Evolutionary conservation across 176 grass and related monocot species (phyloP), one percentile per base, ranked within the genome.

Genomic region (Carex cristatella): DNA sequence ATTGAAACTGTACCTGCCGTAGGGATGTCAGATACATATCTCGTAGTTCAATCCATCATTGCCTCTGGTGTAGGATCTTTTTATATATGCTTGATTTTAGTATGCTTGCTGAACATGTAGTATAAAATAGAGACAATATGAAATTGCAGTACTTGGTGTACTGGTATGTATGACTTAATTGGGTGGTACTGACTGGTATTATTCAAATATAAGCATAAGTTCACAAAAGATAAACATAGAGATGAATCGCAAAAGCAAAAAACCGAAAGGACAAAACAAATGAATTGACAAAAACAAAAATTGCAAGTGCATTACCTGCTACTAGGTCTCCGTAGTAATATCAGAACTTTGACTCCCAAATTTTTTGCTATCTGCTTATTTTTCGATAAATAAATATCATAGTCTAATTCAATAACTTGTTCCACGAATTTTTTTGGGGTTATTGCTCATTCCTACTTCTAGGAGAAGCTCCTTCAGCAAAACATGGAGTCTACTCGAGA

Each of bases 391-490:
- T 54, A 30, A 54, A 75, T 49, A 46, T 54, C n/a, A 19, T 51
- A 9, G 10, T 75, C 46, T 53, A 28, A 53, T 76, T 63, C 42
- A 76, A 54, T 5, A 55, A 76, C 23, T 30, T 55, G 10, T 54
- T 55, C 46, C 27, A 28, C 27, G 72, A 4, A 1, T 55, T 61
- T 81, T 42, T 7, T 71, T 0, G 68, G 68, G 38, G 2, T 80
- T 60, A 61, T 80, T 80, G 53, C 14, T 18, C 35, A 35, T 82
- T 65, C 40, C 1, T 31, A 63, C 35, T 82, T 65, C 0, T 85
- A 97, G 83, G 94, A 97, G 80, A 92, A 94, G 87, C 63, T 94
- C 9, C 54, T 94, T 46, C 94, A 81, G 74, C 92, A 87, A 2
- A 86, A 78, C 77, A 67, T 94, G 90, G 92, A 94, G 59, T 92